Evolutionary conservation across 2,329 filamentous ascomycete genomes (phyloP), one percentile per base, ranked within the genome.

Genomic region (Acarospora socialis): DNA sequence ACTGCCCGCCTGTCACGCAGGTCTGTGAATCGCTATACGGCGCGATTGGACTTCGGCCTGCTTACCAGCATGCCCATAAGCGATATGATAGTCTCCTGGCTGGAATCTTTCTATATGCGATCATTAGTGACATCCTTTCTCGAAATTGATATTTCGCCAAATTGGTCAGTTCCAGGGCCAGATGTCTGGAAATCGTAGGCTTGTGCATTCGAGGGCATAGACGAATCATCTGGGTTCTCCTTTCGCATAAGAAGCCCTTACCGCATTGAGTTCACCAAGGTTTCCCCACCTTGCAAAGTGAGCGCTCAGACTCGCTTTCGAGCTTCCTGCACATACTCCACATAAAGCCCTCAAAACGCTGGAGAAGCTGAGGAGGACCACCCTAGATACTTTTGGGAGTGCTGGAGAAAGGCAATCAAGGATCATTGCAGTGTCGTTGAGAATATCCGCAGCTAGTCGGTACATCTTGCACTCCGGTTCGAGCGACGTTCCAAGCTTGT

Each of bases 391-490:
- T 33, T 69, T 69, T 0, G 78, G 73, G 27, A 92, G 69, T 10
- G 70, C 70, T 0, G 84, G 84, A 3, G 78, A 83, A 22, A 87
- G 63, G 38, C 84, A 75, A 50, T 93, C 82, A n/a, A 93, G 66
- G 33, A 92, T 64, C 62, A 92, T 81, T 9, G 81, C 81, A 6
- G 74, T 65, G 51, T 93, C 84, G 54, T 93, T 93, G 60, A 93
- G 79, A 13, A 92, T 61, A 50, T 93, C 84, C 3, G 84, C 84
- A 2, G 86, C 70, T 29, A 92, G 77, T 10, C 84, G 77, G 55
- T 86, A 93, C 53, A 72, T 77, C 54, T 94, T 94, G 60, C 81
- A 87, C 51, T 94, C 84, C 2, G 83, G 81, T 53, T 92, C 83
- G 28, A 93, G 77, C 19, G 80, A 70, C 27, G 79, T 79, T 21